Conservation (phyloP, 1,139 yeast genomes). For the Arxiozyma bovina region DNA sequence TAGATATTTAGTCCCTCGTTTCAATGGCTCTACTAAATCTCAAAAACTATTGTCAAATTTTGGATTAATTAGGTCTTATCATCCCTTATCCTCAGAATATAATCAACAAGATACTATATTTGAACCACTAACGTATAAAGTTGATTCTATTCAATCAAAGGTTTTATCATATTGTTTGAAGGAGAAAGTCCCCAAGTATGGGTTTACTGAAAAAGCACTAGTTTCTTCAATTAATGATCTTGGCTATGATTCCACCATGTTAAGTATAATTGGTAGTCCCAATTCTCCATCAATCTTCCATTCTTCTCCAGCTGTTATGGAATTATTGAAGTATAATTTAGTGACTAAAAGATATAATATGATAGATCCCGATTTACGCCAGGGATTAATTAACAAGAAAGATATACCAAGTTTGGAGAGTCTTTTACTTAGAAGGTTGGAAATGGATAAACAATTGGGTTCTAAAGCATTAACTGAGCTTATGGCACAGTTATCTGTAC, state of each 20-base stretch:
- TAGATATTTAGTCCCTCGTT: neutral
- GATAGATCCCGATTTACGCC: slow-evolving; percentile 23
- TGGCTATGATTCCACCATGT: slow-evolving; percentile 60
- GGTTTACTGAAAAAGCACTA: slow-evolving; percentile 59
- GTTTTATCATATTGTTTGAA: slow-evolving; percentile 42
- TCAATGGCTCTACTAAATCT: neutral
- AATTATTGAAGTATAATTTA: slow-evolving; percentile 59
- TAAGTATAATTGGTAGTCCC: slow-evolving; percentile 42
- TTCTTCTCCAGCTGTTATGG: slow-evolving; percentile 43
- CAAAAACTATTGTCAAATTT: neutral
- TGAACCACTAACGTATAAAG: slow-evolving; percentile 25
- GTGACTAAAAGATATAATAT: slow-evolving; percentile 45
- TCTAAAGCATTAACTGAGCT: slow-evolving; percentile 32
- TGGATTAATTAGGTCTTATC: slow-evolving; percentile 15
- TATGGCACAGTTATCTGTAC: slow-evolving; percentile 30
- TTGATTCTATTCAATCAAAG: slow-evolving; percentile 32
- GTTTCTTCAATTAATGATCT: slow-evolving; percentile 52
- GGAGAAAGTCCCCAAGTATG: slow-evolving; percentile 54
- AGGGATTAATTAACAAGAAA: slow-evolving; percentile 7
- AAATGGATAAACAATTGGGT: slow-evolving; percentile 50
- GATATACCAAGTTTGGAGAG: slow-evolving; percentile 33
- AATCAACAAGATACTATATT: slow-evolving; percentile 14
- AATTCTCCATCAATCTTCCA: slow-evolving; percentile 28
- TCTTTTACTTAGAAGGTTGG: slow-evolving; percentile 53
- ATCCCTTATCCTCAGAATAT: slow-evolving; percentile 22